Evolutionary conservation across 23 red algal species (phyloP).

Genomic region (Chondrus crispus): DNA sequence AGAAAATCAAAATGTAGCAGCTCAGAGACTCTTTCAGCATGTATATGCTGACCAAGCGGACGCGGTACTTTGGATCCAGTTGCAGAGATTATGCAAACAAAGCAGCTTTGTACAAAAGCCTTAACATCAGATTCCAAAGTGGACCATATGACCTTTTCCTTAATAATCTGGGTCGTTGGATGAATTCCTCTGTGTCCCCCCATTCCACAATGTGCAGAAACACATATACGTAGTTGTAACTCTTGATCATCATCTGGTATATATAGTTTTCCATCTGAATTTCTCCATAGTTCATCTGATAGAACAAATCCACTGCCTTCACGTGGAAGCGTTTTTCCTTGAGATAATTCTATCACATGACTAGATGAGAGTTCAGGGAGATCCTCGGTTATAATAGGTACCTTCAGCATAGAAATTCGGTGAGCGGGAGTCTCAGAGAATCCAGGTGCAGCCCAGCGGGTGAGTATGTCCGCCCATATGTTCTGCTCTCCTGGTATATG

Average conservation of each 20-base stretch:
- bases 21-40: conserved; percentile 7
- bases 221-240: conserved; percentile 4
- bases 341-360: background rate
- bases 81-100: background rate
- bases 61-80: background rate
- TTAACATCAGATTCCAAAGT: conserved; percentile 12
- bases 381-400: background rate
- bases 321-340: background rate
- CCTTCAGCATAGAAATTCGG: background rate
- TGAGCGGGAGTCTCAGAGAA: background rate
- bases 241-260: conserved; percentile 19
- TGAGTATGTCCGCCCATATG: background rate
- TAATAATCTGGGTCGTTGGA: background rate
- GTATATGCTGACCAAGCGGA: background rate
- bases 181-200: conserved; percentile 8
- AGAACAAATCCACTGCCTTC: background rate
- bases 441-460: background rate
- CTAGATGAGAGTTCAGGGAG: background rate
- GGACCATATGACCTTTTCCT: background rate
- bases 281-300: conserved; percentile 24
- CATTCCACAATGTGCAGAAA: conserved; percentile 37
- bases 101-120: conserved; percentile 28
- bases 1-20: conserved; percentile 44
- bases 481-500: background rate
- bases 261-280: background rate